Percentiles rank a stretch among this genome's conserved stretches.
Conservation (phyloP, 495 filamentous ascomycete species). For the Hypomontagnella submonticulosa region DNA sequence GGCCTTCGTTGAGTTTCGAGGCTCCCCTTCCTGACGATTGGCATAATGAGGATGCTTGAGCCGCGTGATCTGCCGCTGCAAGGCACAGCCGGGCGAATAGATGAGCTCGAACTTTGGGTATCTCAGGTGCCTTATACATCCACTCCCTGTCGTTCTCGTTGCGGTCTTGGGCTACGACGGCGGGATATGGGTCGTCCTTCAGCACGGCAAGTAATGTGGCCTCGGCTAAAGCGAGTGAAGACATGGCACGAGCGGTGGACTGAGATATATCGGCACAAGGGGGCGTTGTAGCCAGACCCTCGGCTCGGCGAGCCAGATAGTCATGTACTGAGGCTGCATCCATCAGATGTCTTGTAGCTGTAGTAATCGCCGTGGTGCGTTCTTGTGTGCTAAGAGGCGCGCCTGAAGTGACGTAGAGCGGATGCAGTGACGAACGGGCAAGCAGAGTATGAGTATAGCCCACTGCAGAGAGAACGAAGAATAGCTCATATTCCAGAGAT, state of each 20-base stretch:
- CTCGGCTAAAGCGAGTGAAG: slow-evolving; percentile 80
- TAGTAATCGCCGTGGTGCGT: slow-evolving; percentile 73
- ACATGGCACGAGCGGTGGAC: slow-evolving; percentile 73
- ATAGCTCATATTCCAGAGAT: slow-evolving; percentile 85
- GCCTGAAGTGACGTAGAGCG: slow-evolving; percentile 63
- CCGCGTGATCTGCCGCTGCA: slow-evolving; percentile 75
- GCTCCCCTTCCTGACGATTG: slow-evolving; percentile 44
- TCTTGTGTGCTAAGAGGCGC: slow-evolving; percentile 71
- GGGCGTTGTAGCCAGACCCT: slow-evolving; percentile 43
- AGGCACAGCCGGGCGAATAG: slow-evolving; percentile 89
- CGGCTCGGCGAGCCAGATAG: slow-evolving; percentile 67
- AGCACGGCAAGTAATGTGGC: slow-evolving; percentile 89
- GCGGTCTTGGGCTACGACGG: slow-evolving; percentile 75
- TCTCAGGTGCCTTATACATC: slow-evolving; percentile 89
- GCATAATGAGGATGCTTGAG: slow-evolving; percentile 67
- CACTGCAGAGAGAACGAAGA: slow-evolving; percentile 79
- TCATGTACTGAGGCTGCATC: slow-evolving; percentile 81
- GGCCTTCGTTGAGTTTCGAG: slow-evolving; percentile 67
- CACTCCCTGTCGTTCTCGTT: slow-evolving; percentile 86
- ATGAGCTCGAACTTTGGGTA: slow-evolving; percentile 87
- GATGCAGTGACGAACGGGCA: slow-evolving; percentile 67
- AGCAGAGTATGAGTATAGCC: slow-evolving; percentile 77
- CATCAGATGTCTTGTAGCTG: slow-evolving; percentile 81
- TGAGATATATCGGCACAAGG: slow-evolving; percentile 71
- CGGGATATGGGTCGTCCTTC: slow-evolving; percentile 93